Evolutionary conservation across 345 rosid genomes (phyloP), one percentile per base, ranked within the genome.

Genomic region (Lumnitzera racemosa): DNA sequence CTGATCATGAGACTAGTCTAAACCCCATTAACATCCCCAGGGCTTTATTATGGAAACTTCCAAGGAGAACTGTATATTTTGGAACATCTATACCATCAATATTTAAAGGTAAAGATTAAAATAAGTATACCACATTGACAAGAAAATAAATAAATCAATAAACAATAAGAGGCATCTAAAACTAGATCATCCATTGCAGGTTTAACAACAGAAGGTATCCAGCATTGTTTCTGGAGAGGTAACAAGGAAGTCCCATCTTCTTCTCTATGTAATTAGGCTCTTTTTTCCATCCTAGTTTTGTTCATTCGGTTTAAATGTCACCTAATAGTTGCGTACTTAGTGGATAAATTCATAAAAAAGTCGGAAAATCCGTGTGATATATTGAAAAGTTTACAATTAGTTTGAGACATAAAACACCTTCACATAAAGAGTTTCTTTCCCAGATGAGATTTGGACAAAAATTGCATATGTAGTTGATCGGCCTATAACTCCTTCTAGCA

Each of bases 211-310:
- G 95, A 88, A 73, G 80, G 73, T 11, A 88, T 90, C 53, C 99
- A 90, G 57, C 80, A 86, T 62, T 88, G 96, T 82, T 90, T 94
- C 77, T 90, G 99, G 99, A 87, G 80, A 86, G 97, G 97, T 90
- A 76, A 69, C 14, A 15, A 43, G 46, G 49, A 55, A 24, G 43
- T 48, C 59, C 55, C 25, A 13, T 69, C 49, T 63, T 27, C 14
- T 27, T 36, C 52, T 25, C 49, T 27, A 48, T 57, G 52, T 51
- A 48, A 54, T 50, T 27, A 36, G 53, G 47, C n/a, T 20, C 56
- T 29, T 16, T 5, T 51, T 51, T n/a, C 23, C 15, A 0, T 36
- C 43, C 1, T 7, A 36, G 36, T 36, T 36, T 36, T 9, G 11
- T 9, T 0, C 43, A 36, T 36, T 36, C 7, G 0, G 10, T 36